Percentiles rank a stretch among this genome's conserved stretches.
These are phyloP conservation scores for Anthostomella pinea DNA, from an alignment of 2,329 filamentous ascomycete species.

Conservation along the genomic window DNA sequence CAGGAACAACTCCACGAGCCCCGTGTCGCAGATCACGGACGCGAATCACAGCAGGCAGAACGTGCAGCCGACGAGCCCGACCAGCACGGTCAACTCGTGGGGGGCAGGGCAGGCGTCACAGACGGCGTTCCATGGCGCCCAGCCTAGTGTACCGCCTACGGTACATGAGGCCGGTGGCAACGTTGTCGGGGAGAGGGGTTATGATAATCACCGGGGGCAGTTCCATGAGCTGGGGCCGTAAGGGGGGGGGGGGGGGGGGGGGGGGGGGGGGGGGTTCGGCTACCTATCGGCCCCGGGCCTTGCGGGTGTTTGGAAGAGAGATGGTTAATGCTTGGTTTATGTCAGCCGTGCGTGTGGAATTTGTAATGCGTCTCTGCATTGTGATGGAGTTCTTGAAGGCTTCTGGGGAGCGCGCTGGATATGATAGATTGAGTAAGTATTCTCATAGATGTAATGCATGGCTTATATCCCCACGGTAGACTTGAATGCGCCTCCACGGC, in stretches of 20 bases:
- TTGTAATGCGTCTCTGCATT: no score
- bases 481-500: no score
- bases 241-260: no score
- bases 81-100: slow-evolving; percentile 23
- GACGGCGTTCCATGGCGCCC: slow-evolving; percentile 19
- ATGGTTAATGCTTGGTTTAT: no score
- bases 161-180: slow-evolving; percentile 40
- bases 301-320: not conserved
- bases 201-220: slow-evolving; percentile 36
- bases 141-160: slow-evolving; percentile 22
- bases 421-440: no score
- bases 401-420: no score
- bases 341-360: no score
- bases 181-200: slow-evolving; percentile 28
- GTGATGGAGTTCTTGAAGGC: no score
- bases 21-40: slow-evolving; percentile 24
- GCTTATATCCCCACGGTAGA: no score
- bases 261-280: not conserved
- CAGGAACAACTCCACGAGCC: slow-evolving; percentile 28
- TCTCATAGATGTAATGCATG: no score
- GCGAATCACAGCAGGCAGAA: slow-evolving; percentile 14
- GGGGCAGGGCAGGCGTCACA: slow-evolving; percentile 20
- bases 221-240: slow-evolving; percentile 40
- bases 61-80: slow-evolving; percentile 26
- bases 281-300: not conserved